These are phyloP conservation scores for Chrysosporium keratinophilum DNA, from an alignment of 2,329 filamentous ascomycete species.

Conservation along the genomic window DNA sequence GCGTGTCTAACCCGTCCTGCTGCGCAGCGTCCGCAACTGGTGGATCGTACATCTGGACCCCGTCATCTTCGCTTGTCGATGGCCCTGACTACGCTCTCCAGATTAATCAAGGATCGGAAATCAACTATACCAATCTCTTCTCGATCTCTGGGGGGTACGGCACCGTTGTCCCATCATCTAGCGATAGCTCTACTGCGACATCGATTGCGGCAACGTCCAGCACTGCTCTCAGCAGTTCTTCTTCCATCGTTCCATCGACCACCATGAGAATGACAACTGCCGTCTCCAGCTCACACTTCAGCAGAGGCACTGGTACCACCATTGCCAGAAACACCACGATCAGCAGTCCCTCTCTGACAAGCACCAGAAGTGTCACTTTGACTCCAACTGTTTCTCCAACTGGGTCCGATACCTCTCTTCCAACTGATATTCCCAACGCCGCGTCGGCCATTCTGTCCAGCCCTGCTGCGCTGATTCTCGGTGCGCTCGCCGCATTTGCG, in stretches of 20 bases:
- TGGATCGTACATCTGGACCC: slow-evolving; percentile 44
- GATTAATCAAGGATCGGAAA: slow-evolving; percentile 42
- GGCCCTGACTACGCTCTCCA: slow-evolving; percentile 48
- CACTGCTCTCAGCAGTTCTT: slow-evolving; percentile 11
- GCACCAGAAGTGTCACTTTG: slow-evolving; percentile 16
- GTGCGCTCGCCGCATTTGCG: slow-evolving; percentile 27
- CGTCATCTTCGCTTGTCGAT: slow-evolving; percentile 34
- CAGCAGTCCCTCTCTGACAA: slow-evolving; percentile 15
- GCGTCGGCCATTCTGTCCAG: slow-evolving; percentile 20
- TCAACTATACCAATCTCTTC: slow-evolving; percentile 50
- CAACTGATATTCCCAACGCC: slow-evolving; percentile 18
- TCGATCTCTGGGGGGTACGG: slow-evolving; percentile 32
- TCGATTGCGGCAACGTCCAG: background rate
- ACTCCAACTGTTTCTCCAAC: slow-evolving; percentile 19
- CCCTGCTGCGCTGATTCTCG: slow-evolving; percentile 25
- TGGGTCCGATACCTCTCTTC: slow-evolving; percentile 17
- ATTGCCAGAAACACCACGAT: slow-evolving; percentile 13
- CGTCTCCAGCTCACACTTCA: slow-evolving; percentile 14
- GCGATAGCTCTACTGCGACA: background rate
- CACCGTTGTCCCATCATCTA: slow-evolving; percentile 7
- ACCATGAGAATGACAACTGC: slow-evolving; percentile 12
- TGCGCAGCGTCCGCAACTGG: slow-evolving; percentile 33
- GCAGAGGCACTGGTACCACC: slow-evolving; percentile 15
- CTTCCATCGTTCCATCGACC: background rate
- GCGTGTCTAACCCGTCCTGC: slow-evolving; percentile 2